Base-by-base conservation (phyloP, 176 grass and related monocot genomes). In the Pontederia paniculata region DNA sequence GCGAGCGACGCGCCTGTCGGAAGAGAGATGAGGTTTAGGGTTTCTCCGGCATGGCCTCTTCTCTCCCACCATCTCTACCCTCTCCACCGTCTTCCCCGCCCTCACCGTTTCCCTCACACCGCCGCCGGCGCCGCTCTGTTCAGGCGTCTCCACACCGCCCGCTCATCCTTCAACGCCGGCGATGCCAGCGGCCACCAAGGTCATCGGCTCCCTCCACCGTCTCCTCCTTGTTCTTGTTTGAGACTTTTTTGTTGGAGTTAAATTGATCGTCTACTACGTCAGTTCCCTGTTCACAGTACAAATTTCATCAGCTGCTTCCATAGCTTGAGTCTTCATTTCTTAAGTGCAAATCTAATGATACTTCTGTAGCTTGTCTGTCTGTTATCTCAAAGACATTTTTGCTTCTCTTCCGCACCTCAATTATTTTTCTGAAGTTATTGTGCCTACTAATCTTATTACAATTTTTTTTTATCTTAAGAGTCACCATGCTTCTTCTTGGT, bases 31-130 rank as follows among this genome's bases (percentile, higher is more conserved):
- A 63, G 5, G 25, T 31, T 75, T 85, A 80, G 78, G 76, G 72
- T 83, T 85, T 42, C 48, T 17, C 68, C 54, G n/a, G 57, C 65
- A 64, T 77, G 75, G 57, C 75, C 66, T 44, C 69, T 71, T 15
- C 50, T 42, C 23, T 18, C 9, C 8, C 81, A 51, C 62, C 47
- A 42, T 8, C 23, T 28, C 28, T 50, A 28, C 57, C 54, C 21
- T 60, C 50, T 37, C 50, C 59, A 23, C 42, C 65, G 55, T 17
- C 48, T 71, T 76, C 73, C 55, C 57, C 61, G 60, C 52, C 62
- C 51, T 48, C 72, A 54, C 28, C 61, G 47, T 37, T 18, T 62
- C 55, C 25, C 12, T 19, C 47, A 12, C 17, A 52, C 25, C 1
- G 25, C 25, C 25, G 25, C 25, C 25, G 25, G 25, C 5, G 25